Evolutionary conservation across 2,329 filamentous ascomycete genomes (phyloP), one percentile per base, ranked within the genome.

Genomic region (Pseudogymnoascus sp.): DNA sequence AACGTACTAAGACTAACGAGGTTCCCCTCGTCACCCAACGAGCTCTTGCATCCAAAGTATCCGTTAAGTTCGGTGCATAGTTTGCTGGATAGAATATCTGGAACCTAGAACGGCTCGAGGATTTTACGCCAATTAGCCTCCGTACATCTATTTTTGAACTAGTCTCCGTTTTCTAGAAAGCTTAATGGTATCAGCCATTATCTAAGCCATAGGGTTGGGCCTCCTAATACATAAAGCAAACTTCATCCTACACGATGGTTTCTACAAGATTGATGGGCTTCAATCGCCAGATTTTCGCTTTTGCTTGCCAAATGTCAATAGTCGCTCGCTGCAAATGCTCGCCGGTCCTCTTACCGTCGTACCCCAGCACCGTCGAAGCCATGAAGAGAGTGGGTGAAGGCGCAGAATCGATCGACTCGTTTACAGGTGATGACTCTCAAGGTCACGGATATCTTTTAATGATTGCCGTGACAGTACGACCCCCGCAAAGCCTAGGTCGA

Each of bases 401-500:
- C 41, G 41, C 41, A 23, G 19, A 23, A 45, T 45, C 41, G 5
- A 14, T 45, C 19, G 19, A 45, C 19, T 45, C 4, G 19, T 23
- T 23, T 45, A 23, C 19, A 23, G 41, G 41, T 14, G 19, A 45
- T 45, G 10, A 45, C 41, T 45, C 10, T 45, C 4, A 96, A 81
- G 34, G 93, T 81, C 61, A 90, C 86, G 67, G 84, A 87, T 0
- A 92, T 92, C 75, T 90, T 93, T 63, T 87, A 23, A 96, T 82
- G 34, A 96, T 83, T 2, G 86, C 23, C 23, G 23, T 78, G 1
- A 85, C 19, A 45, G 41, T 23, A 14, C 19, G 10, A 45, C 41
- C 19, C 41, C n/a, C 19, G 19, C 41, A 45, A n/a, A 16, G 23
- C 23, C 23, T 25, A n/a, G n/a, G n/a, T n/a, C n/a, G n/a, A n/a